Evolutionary conservation across 805 yeast species (phyloP).

Genomic region (Brettanomyces bruxellensis): DNA sequence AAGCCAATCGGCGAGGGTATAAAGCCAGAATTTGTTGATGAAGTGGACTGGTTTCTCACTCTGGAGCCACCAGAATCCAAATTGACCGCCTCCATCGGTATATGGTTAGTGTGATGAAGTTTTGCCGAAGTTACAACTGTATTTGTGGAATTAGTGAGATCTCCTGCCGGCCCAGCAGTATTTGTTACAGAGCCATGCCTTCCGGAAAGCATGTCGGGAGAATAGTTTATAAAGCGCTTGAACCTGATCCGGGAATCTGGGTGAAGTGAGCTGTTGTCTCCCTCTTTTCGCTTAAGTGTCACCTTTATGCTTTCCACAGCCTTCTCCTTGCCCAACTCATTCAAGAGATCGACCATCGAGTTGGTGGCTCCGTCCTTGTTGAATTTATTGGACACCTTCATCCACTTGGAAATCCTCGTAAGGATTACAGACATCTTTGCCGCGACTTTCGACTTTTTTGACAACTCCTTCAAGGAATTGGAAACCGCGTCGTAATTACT

Average conservation of each 20-base stretch:
- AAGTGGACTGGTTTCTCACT: background rate
- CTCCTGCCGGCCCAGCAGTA: no score
- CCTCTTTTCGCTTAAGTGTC: slow-evolving; percentile 15
- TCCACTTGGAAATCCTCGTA: slow-evolving; percentile 29
- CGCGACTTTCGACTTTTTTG: slow-evolving; percentile 24
- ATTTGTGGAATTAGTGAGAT: no score
- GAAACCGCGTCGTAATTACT: slow-evolving; percentile 22
- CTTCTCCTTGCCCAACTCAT: slow-evolving; percentile 45
- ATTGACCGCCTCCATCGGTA: background rate
- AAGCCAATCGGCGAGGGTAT: slow-evolving; percentile 26
- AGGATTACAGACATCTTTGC: slow-evolving; percentile 26
- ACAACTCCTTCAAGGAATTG: slow-evolving; percentile 13
- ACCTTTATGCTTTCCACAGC: slow-evolving; percentile 28
- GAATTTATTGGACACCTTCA: slow-evolving; percentile 28
- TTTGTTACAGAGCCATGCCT: background rate
- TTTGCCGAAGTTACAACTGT: no score
- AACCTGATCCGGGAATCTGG: slow-evolving; percentile 22
- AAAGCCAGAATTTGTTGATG: slow-evolving; percentile 4
- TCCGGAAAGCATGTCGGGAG: slow-evolving; percentile 8
- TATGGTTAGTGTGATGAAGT: background rate
- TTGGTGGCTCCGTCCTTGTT: slow-evolving; percentile 43
- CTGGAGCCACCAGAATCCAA: background rate
- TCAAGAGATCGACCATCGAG: slow-evolving; percentile 43
- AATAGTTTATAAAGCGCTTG: slow-evolving; percentile 20
- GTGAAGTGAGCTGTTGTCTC: slow-evolving; percentile 20